Conservation (phyloP, 2,329 filamentous ascomycete species). For the Ophiostoma montium region DNA sequence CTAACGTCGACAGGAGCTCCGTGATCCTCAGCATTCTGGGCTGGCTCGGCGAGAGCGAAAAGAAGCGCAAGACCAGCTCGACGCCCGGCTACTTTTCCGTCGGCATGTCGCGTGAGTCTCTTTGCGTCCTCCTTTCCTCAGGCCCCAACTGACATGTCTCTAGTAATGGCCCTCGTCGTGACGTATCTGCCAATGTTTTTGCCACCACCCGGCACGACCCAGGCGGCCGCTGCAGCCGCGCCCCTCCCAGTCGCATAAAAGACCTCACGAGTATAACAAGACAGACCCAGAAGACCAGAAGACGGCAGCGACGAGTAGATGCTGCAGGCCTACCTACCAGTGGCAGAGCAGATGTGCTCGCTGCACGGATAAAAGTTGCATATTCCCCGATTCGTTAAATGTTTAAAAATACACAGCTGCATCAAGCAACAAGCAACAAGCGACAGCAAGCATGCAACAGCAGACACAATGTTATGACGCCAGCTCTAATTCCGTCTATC, state of each 20-base stretch:
- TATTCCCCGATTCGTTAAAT: too few relatives aligned
- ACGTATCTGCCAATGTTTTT: slow-evolving; percentile 25
- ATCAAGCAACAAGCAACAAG: too few relatives aligned
- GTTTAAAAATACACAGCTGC: too few relatives aligned
- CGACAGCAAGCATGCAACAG: too few relatives aligned
- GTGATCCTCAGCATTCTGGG: slow-evolving; percentile 61
- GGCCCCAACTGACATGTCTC: neutral
- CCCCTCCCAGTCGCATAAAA: slow-evolving; percentile 15
- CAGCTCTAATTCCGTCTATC: too few relatives aligned
- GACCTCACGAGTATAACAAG: too few relatives aligned
- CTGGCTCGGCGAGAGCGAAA: slow-evolving; percentile 64
- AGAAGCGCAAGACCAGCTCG: slow-evolving; percentile 44
- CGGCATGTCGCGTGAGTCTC: slow-evolving; percentile 22
- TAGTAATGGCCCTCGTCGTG: slow-evolving; percentile 24
- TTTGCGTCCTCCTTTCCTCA: neutral
- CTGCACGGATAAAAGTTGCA: too few relatives aligned
- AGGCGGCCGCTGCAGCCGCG: slow-evolving; percentile 16
- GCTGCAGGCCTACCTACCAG: too few relatives aligned
- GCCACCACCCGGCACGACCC: slow-evolving; percentile 16
- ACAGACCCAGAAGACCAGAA: neutral
- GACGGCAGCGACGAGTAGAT: too few relatives aligned
- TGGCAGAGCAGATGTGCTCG: too few relatives aligned
- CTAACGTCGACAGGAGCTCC: slow-evolving; percentile 40
- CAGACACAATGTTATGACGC: too few relatives aligned
- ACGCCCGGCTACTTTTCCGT: slow-evolving; percentile 42